Evolutionary conservation across 75 land plant species (phyloP), one percentile per base, ranked within the genome.

Genomic region (Selaginella moellendorffii): DNA sequence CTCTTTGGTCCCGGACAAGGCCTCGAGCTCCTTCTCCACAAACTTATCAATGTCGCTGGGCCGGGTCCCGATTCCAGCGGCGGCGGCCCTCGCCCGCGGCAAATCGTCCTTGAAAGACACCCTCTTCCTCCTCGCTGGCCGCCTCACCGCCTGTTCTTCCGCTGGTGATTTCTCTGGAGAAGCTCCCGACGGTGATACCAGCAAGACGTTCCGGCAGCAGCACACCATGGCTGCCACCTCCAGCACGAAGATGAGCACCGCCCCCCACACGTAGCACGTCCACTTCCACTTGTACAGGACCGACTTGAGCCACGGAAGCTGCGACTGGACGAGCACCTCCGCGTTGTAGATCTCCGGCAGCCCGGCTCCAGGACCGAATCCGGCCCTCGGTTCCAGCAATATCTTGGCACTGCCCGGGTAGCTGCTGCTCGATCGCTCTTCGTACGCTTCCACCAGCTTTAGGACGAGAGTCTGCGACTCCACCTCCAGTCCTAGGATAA

Each of bases 1-100:
- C 59, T 56, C 59, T 56, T 56, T 56, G 21, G 59, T 56, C n/a
- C 59, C 59, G n/a, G 23, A 21, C 21, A 56, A 56, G 5, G 59
- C 59, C n/a, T 56, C 59, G 9, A 56, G 59, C n/a, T 56, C 59
- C 21, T 56, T 56, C 59, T 56, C 25, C 24, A 56, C 59, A 56
- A 56, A 56, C n/a, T 21, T 56, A 21, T 56, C 59, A 9, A 56
- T 56, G n/a, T 56, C 59, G n/a, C 59, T 56, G 9, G 59, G 24
- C 21, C 24, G 8, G n/a, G 46, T 36, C 14, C 59, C 24, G 59
- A 24, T 56, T 21, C 19, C 25, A 56, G 23, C 59, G 9, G 59
- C 19, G 2, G 24, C 59, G 24, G 59, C 59, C n/a, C 59, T 56
- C 9, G 59, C 19, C 5, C 24, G 21, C n/a, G 59, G 23, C 24